Evolutionary conservation across 2,329 filamentous ascomycete genomes (phyloP).

Genomic region (Phoma sp.): DNA sequence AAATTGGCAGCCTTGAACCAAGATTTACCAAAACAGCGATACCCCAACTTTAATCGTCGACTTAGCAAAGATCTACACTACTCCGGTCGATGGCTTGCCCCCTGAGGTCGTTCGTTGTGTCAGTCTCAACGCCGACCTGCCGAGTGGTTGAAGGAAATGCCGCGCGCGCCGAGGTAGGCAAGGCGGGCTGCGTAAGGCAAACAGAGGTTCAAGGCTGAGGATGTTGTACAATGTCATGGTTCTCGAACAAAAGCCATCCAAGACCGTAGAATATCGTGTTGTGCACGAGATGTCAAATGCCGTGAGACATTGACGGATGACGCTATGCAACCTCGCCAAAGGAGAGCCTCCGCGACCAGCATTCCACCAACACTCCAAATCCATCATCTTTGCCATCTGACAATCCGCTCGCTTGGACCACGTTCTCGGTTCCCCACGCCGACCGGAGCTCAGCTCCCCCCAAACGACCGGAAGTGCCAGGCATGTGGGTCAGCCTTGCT

Average conservation of each 20-base stretch:
- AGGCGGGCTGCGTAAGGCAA: neutral
- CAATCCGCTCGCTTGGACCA: conserved; percentile 3
- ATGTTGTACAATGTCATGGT: neutral
- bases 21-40: neutral
- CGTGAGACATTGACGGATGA: conserved; percentile 6
- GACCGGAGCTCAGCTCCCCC: conserved; percentile 10
- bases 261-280: neutral
- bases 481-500: conserved; percentile 2
- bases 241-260: neutral
- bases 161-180: too few species aligned
- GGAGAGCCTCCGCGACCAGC: neutral
- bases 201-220: neutral
- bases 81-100: neutral
- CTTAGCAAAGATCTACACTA: neutral
- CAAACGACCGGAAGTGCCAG: conserved; percentile 1
- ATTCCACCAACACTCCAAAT: neutral
- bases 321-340: conserved; percentile 7
- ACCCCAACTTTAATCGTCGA: neutral
- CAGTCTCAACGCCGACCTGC: too few species aligned
- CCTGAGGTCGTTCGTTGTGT: neutral
- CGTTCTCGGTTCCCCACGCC: conserved; percentile 14
- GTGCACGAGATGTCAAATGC: neutral
- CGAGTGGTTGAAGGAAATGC: too few species aligned
- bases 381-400: conserved; percentile 7
- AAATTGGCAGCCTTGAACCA: neutral